These are phyloP conservation scores for Metschnikowia orientalis DNA, from an alignment of 805 yeast species.

Conservation along the genomic window DNA sequence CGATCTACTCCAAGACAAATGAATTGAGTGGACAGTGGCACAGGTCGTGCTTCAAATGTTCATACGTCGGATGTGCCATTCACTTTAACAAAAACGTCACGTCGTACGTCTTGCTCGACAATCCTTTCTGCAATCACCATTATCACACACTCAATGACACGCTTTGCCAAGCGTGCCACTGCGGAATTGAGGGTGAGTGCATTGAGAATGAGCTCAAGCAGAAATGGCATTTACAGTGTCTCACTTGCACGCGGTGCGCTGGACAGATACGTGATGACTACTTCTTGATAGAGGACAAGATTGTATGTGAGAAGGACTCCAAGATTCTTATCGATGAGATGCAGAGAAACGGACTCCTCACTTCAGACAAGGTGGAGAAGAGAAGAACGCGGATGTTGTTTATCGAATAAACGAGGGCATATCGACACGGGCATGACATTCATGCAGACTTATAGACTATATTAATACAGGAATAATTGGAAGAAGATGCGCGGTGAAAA, in stretches of 20 bases:
- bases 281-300: constrained; percentile 46
- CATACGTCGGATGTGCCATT: constrained; percentile 46
- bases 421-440: not conserved
- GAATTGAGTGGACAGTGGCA: constrained; percentile 94
- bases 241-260: constrained; percentile 62
- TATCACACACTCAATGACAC: constrained; percentile 74
- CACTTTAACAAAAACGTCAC: constrained; percentile 56
- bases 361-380: constrained; percentile 37
- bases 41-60: constrained; percentile 75
- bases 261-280: constrained; percentile 47
- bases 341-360: constrained; percentile 12
- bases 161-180: constrained; percentile 62
- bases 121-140: constrained; percentile 78
- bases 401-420: constrained; percentile 27
- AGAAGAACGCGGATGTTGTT: constrained; percentile 41
- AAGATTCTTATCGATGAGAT: constrained; percentile 23
- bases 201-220: constrained; percentile 68
- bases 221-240: constrained; percentile 73
- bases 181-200: constrained; percentile 88
- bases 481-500: too few relatives aligned
- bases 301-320: constrained; percentile 51
- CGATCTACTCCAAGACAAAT: constrained; percentile 82
- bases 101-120: constrained; percentile 73
- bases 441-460: not conserved
- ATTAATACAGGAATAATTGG: too few relatives aligned